A percentile compares a stretch with the other conserved stretches of the same genome.
Conservation (phyloP, 352 stramenopile genomes). For the Globisporangium nagaii region DNA sequence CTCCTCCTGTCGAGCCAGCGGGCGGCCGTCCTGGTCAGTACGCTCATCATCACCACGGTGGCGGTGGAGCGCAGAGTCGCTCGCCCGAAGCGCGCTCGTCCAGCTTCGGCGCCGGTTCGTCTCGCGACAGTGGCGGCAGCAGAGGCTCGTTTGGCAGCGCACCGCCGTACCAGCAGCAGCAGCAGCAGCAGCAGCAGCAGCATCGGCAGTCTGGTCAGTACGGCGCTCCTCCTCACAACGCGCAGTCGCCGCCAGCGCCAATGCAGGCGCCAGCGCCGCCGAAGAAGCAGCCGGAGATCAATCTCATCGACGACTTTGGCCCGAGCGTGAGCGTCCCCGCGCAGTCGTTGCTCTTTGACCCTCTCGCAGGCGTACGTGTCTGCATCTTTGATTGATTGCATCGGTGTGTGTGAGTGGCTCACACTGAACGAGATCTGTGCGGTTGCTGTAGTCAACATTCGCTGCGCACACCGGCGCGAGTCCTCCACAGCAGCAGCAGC, state of each 20-base stretch:
- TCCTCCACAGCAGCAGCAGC: conserved; percentile 16
- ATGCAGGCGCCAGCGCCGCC: neutral
- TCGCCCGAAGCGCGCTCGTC: conserved; percentile 8
- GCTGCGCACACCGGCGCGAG: conserved; percentile 10
- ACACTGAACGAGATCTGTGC: no score
- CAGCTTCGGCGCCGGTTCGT: conserved; percentile 8
- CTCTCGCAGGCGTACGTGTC: conserved; percentile 45
- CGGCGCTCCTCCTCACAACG: neutral
- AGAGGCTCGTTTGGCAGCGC: conserved; percentile 17
- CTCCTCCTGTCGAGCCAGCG: conserved; percentile 15
- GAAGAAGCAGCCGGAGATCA: conserved; percentile 61
- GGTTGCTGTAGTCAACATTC: conserved; percentile 20
- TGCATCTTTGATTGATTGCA: neutral
- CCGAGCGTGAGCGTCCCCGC: conserved; percentile 55
- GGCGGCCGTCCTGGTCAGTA: conserved; percentile 4
- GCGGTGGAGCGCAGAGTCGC: neutral
- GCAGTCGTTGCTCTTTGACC: conserved; percentile 72
- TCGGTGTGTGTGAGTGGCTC: no score
- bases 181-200: conserved; percentile 16
- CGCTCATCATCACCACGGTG: neutral
- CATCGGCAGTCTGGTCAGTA: neutral
- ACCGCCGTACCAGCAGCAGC: conserved; percentile 12
- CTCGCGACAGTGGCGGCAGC: conserved; percentile 15
- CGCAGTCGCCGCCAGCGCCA: neutral
- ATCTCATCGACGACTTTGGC: conserved; percentile 70